Conservation (phyloP, 257 asterid species). For the Ligustrum vulgare region DNA sequence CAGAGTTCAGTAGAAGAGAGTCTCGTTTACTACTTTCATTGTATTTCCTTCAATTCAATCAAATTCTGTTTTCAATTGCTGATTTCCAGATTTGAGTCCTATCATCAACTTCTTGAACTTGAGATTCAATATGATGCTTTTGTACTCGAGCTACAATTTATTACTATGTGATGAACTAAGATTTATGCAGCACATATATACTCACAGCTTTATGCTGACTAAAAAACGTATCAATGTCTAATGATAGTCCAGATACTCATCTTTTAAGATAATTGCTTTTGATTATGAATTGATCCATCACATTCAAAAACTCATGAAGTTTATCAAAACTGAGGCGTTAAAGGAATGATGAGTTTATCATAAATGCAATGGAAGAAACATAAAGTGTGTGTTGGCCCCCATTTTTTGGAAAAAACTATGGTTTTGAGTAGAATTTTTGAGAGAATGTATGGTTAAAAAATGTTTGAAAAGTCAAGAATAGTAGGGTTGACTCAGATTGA, state of each 20-base stretch:
- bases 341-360: background rate
- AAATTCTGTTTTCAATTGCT: too few relatives aligned
- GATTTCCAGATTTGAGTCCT: too few relatives aligned
- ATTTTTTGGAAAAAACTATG: too few relatives aligned
- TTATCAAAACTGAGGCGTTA: background rate
- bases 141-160: background rate
- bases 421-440: too few relatives aligned
- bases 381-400: too few relatives aligned
- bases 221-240: background rate
- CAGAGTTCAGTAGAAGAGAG: too few relatives aligned
- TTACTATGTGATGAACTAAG: background rate
- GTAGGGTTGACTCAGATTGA: too few relatives aligned
- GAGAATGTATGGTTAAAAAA: too few relatives aligned
- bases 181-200: background rate
- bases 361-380: background rate
- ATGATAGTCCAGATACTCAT: background rate
- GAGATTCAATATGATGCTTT: background rate
- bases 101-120: too few relatives aligned
- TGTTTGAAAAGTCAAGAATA: too few relatives aligned
- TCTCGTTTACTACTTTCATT: too few relatives aligned
- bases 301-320: background rate
- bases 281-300: conserved; percentile 10
- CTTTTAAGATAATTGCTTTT: background rate
- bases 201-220: background rate
- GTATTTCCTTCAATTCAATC: too few relatives aligned